phyloP scores from a whole-genome alignment of 2,329 filamentous ascomycete genomes.

The Epichloe festucae region DNA sequence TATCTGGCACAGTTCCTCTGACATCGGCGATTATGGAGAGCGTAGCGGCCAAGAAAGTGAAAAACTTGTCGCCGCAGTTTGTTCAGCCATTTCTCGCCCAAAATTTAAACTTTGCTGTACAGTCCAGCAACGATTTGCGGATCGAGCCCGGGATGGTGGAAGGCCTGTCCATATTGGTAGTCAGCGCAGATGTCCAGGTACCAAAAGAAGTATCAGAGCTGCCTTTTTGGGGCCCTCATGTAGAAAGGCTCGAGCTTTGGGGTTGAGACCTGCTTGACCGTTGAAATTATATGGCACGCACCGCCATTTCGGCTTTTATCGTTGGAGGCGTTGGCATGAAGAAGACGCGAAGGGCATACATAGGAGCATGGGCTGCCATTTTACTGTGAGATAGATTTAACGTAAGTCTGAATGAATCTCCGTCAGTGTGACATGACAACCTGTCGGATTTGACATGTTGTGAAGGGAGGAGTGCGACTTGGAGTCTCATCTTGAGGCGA shows the following conservation, averaged over 20 bases:
- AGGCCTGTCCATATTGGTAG: slow-evolving; percentile 19
- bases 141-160: slow-evolving; percentile 14
- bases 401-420: neutral
- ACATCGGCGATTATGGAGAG: slow-evolving; percentile 34
- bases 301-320: neutral
- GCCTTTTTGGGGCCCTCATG: slow-evolving; percentile 15
- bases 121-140: slow-evolving; percentile 13
- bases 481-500: too few species aligned
- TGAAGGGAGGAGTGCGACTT: too few species aligned
- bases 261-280: neutral
- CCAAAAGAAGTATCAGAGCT: slow-evolving; percentile 14
- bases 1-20: slow-evolving; percentile 38
- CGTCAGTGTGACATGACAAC: neutral
- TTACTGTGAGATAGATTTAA: neutral
- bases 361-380: neutral
- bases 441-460: neutral
- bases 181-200: slow-evolving; percentile 16
- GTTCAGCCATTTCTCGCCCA: slow-evolving; percentile 29
- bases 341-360: neutral
- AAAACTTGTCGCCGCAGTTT: slow-evolving; percentile 21
- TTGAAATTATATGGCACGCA: neutral
- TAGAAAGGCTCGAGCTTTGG: slow-evolving; percentile 16
- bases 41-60: slow-evolving; percentile 23
- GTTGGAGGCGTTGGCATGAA: neutral
- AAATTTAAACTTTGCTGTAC: slow-evolving; percentile 22